A percentile compares a stretch with the other conserved stretches of the same genome.
These are phyloP conservation scores for Euclidium syriacum DNA, from an alignment of 345 rosid genomes.

Conservation along the genomic window DNA sequence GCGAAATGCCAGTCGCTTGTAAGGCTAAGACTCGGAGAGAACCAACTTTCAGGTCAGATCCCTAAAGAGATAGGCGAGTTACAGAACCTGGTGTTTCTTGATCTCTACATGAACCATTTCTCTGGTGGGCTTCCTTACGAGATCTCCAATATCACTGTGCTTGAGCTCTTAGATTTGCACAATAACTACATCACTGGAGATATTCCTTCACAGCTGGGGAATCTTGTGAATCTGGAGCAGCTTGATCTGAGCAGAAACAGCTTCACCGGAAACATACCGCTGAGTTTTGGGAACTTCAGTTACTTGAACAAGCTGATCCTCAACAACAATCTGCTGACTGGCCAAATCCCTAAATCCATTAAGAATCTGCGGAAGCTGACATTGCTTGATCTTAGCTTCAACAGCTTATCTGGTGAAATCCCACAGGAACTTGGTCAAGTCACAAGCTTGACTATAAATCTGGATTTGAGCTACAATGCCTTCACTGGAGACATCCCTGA, in stretches of 20 bases:
- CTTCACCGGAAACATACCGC: constrained; percentile 64
- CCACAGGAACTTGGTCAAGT: constrained; percentile 72
- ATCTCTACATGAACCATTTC: constrained; percentile 83
- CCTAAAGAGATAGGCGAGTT: constrained; percentile 81
- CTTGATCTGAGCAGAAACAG: constrained; percentile 92
- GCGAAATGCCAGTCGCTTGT: constrained; percentile 75
- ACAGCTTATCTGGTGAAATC: constrained; percentile 63
- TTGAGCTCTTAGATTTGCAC: constrained; percentile 85
- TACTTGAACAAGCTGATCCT: constrained; percentile 93
- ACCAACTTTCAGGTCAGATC: constrained; percentile 80
- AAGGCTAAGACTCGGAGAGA: constrained; percentile 89
- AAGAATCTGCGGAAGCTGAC: constrained; percentile 67
- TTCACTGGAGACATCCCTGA: constrained; percentile 67
- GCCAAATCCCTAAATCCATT: constrained; percentile 64
- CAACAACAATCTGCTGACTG: constrained; percentile 73
- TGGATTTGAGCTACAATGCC: constrained; percentile 71
- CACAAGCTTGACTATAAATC: constrained; percentile 73
- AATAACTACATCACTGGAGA: constrained; percentile 75
- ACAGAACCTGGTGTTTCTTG: constrained; percentile 90
- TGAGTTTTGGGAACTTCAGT: constrained; percentile 81
- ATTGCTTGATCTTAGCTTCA: constrained; percentile 80
- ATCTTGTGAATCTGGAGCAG: constrained; percentile 93
- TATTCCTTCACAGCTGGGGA: constrained; percentile 74
- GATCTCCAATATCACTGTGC: constrained; percentile 72
- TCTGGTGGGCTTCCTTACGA: constrained; percentile 69